phyloP scores from a whole-genome alignment of 371 early-diverging fungal species.

The Phascolomyces articulosus region DNA sequence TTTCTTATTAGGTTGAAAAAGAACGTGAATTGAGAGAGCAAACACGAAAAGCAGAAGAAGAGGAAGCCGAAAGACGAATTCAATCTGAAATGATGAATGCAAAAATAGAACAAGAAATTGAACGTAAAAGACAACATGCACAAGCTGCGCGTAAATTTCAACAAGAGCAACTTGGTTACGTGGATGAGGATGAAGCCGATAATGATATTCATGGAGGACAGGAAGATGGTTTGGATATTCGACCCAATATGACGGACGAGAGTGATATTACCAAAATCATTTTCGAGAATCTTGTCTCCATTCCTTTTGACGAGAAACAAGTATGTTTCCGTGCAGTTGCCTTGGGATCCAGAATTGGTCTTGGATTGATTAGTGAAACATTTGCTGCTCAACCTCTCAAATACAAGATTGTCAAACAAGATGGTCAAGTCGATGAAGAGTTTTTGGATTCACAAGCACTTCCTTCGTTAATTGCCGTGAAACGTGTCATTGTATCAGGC shows the following conservation, averaged over 20 bases:
- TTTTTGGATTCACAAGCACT: conserved; percentile 19
- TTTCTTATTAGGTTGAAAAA: conserved; percentile 24
- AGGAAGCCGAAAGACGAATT: conserved; percentile 49
- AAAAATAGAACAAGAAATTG: conserved; percentile 60
- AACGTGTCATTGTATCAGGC: conserved; percentile 38
- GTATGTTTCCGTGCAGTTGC: conserved; percentile 47
- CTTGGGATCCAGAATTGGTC: conserved; percentile 43
- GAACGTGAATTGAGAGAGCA: conserved; percentile 45
- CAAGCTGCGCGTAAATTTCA: conserved; percentile 32
- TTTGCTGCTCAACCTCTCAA: conserved; percentile 44
- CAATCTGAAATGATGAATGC: conserved; percentile 59
- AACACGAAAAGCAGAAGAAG: conserved; percentile 39
- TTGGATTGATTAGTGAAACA: conserved; percentile 39
- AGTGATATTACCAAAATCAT: conserved; percentile 45
- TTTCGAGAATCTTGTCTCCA: conserved; percentile 54
- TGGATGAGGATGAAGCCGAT: conserved; percentile 26
- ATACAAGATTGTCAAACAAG: conserved; percentile 27
- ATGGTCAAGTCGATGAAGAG: conserved; percentile 20
- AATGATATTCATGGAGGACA: conserved; percentile 31
- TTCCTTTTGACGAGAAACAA: conserved; percentile 44
- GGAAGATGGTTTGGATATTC: conserved; percentile 11
- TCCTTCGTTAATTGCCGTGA: conserved; percentile 40
- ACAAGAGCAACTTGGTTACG: conserved; percentile 34
- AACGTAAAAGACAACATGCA: conserved; percentile 47
- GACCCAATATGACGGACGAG: conserved; percentile 31